Percentiles rank a stretch among this genome's conserved stretches.
Conservation (phyloP, 768 basidiomycete species). For the Kwoniella newhampshirensis region DNA sequence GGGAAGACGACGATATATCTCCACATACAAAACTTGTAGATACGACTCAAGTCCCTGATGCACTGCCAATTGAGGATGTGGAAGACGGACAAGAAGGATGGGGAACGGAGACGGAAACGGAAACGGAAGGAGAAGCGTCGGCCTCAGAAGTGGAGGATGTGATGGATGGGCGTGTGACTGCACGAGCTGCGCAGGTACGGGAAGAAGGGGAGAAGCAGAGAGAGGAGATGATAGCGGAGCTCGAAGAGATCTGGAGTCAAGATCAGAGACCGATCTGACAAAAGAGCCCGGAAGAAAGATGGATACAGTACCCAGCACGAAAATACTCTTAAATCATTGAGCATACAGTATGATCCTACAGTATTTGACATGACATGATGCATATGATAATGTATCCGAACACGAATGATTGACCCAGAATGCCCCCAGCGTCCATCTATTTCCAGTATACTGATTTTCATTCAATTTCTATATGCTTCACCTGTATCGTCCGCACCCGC, state of each 20-base stretch:
- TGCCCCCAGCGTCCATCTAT: neutral
- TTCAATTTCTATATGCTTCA: constrained; percentile 29
- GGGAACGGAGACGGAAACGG: constrained; percentile 29
- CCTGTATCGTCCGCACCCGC: constrained; percentile 42
- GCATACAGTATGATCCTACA: neutral
- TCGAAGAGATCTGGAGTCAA: constrained; percentile 17
- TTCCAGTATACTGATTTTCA: neutral
- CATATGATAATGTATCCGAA: neutral
- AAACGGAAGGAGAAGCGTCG: constrained; percentile 19
- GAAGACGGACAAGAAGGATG: constrained; percentile 22
- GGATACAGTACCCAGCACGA: constrained; percentile 14
- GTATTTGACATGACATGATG: constrained; percentile 1
- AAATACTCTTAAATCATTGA: constrained; percentile 4
- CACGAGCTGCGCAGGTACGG: neutral
- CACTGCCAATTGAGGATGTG: too few species aligned
- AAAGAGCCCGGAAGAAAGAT: neutral
- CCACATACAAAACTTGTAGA: too few species aligned
- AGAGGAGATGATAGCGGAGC: constrained; percentile 13
- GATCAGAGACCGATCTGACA: too few species aligned
- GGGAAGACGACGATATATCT: too few species aligned
- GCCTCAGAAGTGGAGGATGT: constrained; percentile 34
- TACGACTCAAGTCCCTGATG: too few species aligned
- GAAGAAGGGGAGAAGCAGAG: neutral
- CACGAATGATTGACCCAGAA: neutral
- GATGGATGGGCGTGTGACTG: neutral